Base-by-base conservation (phyloP, 495 filamentous ascomycete genomes). In the Hapsidospora chrysogenum region DNA sequence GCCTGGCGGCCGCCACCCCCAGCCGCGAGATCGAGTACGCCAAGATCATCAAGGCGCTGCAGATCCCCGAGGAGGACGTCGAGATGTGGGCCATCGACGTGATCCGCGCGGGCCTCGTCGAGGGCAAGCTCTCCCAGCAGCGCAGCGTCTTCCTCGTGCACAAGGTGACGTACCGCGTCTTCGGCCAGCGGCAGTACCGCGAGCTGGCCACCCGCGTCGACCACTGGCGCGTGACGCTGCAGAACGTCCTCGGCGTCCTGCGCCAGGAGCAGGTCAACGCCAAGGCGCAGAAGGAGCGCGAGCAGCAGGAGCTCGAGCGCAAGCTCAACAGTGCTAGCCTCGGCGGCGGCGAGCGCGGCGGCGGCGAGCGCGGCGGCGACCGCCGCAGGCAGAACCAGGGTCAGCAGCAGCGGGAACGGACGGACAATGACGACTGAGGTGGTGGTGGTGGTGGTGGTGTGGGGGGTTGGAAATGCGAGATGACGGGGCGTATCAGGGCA, bases 1-100 rank as follows among this genome's bases (percentile, higher is more conserved):
- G 80, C 11, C 64, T 96, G 20, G 85, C 86, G 13, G 83, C 92
- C 20, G 70, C 76, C 40, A 79, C 79, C 11, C 73, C 75, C 11
- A 82, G 73, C 43, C 78, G 85, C 39, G 80, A 84, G 35, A 72
- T 97, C 27, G 76, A 85, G 22, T 97, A 97, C 58, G 64, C 63
- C 42, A 66, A 70, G 39, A 94, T 97, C 47, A 69, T 79, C 28
- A 73, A 77, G 38, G 74, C 83, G 4, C 71, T 97, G 23, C 77
- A 86, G 53, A 74, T 97, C 27, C 73, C 80, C 13, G 43, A 52
- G 18, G 75, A 79, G 38, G 84, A 95, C 30, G 83, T 94, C 8
- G 89, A 97, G 67, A 78, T 85, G 68, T 97, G 89, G 89, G 79
- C 93, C 34, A 97, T 97, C 43, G 92, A 97, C 56, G 84, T 87